Conservation (phyloP, 306 rosid species). For the Hylodesmum podocarpum region DNA sequence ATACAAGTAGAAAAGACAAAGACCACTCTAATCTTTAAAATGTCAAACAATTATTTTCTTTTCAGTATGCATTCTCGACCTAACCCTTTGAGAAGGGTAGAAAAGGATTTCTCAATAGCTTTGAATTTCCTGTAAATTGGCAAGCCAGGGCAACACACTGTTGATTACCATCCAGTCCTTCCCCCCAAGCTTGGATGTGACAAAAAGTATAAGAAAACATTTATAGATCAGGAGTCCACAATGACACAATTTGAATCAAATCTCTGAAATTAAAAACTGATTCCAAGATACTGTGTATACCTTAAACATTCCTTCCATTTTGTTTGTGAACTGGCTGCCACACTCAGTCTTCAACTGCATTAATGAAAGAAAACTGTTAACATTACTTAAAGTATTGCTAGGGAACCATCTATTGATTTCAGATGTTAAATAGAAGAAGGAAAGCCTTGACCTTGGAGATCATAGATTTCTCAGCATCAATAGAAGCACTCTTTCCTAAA, state of each 20-base stretch:
- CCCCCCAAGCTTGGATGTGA: slow-evolving; percentile 4
- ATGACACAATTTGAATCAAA: background rate
- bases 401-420: background rate
- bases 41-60: background rate
- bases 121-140: background rate
- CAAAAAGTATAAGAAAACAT: background rate
- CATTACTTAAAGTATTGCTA: slow-evolving; percentile 4
- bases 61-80: background rate
- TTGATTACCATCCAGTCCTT: background rate
- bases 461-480: slow-evolving; percentile 96
- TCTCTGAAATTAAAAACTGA: background rate
- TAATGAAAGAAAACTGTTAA: slow-evolving; percentile 32
- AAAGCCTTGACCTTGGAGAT: slow-evolving; percentile 79
- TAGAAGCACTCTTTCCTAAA: slow-evolving; percentile 95
- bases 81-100: background rate
- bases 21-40: background rate
- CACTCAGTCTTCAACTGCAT: slow-evolving; percentile 92
- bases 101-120: background rate
- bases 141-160: background rate
- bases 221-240: background rate
- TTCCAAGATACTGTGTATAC: slow-evolving; percentile 39
- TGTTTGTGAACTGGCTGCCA: slow-evolving; percentile 97
- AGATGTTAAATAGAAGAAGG: slow-evolving; percentile 3
- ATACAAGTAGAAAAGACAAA: background rate
- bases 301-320: slow-evolving; percentile 98